These are phyloP conservation scores for Silybum marianum DNA, from an alignment of 129 eudicot species.

Conservation along the genomic window DNA sequence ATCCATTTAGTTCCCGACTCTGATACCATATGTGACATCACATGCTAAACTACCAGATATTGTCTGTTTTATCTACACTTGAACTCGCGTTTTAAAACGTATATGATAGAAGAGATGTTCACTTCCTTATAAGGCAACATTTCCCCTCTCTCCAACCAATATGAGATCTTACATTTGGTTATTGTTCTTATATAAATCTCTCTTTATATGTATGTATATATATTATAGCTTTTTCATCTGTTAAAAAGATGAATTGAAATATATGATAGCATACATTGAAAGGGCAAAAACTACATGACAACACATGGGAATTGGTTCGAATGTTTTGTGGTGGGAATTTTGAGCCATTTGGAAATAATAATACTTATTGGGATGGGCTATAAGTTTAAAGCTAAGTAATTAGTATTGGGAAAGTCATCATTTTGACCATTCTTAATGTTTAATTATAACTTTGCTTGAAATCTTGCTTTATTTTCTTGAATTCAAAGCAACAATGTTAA, in stretches of 20 bases:
- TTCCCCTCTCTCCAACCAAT: no score
- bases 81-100: no score
- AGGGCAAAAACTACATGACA: slow-evolving; percentile 29
- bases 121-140: no score
- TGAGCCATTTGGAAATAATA: slow-evolving; percentile 26
- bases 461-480: slow-evolving; percentile 15
- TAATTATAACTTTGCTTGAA: slow-evolving; percentile 23
- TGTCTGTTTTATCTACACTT: no score
- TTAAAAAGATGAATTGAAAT: neutral
- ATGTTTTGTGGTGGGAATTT: slow-evolving; percentile 29
- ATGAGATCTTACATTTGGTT: no score
- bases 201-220: no score
- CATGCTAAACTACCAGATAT: no score
- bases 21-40: no score
- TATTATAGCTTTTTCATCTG: neutral
- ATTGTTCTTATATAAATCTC: no score
- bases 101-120: no score
- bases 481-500: slow-evolving; percentile 15
- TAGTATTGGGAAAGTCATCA: slow-evolving; percentile 23
- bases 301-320: slow-evolving; percentile 22
- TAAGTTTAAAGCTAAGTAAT: neutral
- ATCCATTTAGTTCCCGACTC: no score
- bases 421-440: slow-evolving; percentile 29
- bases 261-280: slow-evolving; percentile 16
- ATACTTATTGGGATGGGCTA: slow-evolving; percentile 26